Conservation (phyloP, 441 rosid species). For the Euphorbia schlechtendalii region DNA sequence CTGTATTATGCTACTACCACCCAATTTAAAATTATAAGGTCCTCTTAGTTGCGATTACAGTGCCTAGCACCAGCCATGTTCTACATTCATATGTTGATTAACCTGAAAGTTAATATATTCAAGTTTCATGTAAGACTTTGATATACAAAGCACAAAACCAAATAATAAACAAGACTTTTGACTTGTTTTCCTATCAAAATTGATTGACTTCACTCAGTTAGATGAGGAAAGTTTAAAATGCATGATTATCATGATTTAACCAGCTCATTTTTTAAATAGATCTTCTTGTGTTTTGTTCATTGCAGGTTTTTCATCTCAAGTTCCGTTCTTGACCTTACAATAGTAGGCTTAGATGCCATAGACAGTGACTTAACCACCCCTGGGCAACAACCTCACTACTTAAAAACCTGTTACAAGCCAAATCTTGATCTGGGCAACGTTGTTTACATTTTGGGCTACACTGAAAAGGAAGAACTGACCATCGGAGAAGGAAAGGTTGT, state of each 20-base stretch:
- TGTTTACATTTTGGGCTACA: constrained; percentile 69
- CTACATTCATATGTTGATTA: not conserved
- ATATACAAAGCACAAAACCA: not conserved
- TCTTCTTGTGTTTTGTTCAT: constrained; percentile 12
- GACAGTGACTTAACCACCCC: constrained; percentile 71
- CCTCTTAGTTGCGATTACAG: not conserved
- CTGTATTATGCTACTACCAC: not conserved
- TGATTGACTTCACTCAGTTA: not conserved
- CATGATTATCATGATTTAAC: not conserved
- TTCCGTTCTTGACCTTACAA: constrained; percentile 82
- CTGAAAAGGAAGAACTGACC: constrained; percentile 49
- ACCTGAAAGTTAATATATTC: not conserved
- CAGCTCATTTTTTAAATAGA: not conserved
- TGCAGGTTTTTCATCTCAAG: constrained; percentile 94
- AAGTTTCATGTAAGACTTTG: not conserved
- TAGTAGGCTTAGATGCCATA: constrained; percentile 65
- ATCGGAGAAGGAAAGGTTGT: constrained; percentile 90
- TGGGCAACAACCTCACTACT: constrained; percentile 65
- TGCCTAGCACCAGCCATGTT: not conserved
- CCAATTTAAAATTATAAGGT: not conserved
- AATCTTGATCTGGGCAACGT: constrained; percentile 67
- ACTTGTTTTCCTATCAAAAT: not conserved
- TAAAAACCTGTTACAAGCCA: constrained; percentile 77
- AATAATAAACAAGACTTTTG: not conserved
- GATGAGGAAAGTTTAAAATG: not conserved